These are phyloP conservation scores for Leccinum glutinopallens DNA, from an alignment of 1,284 basidiomycete genomes.

Conservation along the genomic window DNA sequence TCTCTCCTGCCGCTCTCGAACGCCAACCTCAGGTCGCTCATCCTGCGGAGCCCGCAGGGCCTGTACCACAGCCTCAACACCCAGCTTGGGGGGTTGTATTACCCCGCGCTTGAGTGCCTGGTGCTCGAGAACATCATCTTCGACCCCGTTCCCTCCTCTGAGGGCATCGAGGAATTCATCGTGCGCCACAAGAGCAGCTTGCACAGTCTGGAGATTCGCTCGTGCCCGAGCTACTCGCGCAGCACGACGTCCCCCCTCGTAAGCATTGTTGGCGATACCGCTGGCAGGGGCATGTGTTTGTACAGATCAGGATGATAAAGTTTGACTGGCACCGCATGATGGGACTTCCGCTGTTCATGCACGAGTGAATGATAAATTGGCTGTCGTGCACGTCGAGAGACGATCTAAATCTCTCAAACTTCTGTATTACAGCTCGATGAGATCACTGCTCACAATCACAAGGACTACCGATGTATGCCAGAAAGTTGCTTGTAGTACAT, in stretches of 20 bases:
- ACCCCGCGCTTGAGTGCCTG: conserved; percentile 32
- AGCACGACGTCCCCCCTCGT: background rate
- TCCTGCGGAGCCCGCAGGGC: conserved; percentile 31
- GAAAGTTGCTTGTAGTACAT: no score
- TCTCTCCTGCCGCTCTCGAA: conserved; percentile 30
- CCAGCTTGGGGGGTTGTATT: conserved; percentile 23
- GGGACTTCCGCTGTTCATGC: no score
- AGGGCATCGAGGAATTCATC: conserved; percentile 35
- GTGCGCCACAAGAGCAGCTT: conserved; percentile 31
- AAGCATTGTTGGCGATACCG: no score
- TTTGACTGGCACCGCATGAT: no score
- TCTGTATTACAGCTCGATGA: no score
- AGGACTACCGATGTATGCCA: no score
- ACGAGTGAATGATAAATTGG: no score
- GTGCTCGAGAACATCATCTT: conserved; percentile 36
- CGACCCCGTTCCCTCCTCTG: conserved; percentile 21
- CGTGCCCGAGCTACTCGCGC: conserved; percentile 17
- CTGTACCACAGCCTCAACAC: conserved; percentile 30
- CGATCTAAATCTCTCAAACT: no score
- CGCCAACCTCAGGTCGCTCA: conserved; percentile 25
- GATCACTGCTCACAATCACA: no score
- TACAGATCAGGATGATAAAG: no score
- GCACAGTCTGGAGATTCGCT: conserved; percentile 26
- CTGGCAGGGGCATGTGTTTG: no score
- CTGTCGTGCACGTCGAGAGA: no score